Conservation (phyloP, 2,329 filamentous ascomycete genomes). For the Penicillium verrucosum region DNA sequence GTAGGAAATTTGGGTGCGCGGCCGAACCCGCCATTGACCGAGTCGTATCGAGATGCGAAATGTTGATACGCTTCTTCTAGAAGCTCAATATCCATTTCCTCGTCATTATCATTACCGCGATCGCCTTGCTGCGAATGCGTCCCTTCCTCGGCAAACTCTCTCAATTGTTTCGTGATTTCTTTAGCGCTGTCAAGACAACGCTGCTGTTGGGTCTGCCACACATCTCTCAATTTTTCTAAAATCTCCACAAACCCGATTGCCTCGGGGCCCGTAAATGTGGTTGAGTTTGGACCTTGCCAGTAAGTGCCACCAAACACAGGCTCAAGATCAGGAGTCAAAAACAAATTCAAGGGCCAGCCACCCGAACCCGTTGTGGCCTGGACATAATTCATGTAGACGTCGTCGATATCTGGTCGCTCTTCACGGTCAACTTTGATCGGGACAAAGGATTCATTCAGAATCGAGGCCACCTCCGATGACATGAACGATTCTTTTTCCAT, state of each 20-base stretch:
- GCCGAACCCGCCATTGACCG: slow-evolving; percentile 74
- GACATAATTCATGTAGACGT: slow-evolving; percentile 97
- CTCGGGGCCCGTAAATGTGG: slow-evolving; percentile 48
- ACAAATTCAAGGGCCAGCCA: slow-evolving; percentile 96
- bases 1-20: slow-evolving; percentile 84
- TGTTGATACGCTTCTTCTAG: slow-evolving; percentile 84
- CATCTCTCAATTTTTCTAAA: slow-evolving; percentile 67
- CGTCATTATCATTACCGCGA: slow-evolving; percentile 53
- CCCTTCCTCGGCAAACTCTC: slow-evolving; percentile 85
- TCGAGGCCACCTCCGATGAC: slow-evolving; percentile 71
- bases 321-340: slow-evolving; percentile 86
- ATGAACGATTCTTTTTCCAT: slow-evolving; percentile 92
- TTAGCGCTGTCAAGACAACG: slow-evolving; percentile 78
- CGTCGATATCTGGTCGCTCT: slow-evolving; percentile 88
- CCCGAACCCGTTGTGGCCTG: slow-evolving; percentile 86
- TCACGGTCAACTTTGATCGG: slow-evolving; percentile 92
- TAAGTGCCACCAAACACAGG: slow-evolving; percentile 96
- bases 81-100: slow-evolving; percentile 81
- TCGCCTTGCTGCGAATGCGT: slow-evolving; percentile 51
- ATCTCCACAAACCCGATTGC: slow-evolving; percentile 80
- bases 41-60: slow-evolving; percentile 77
- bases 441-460: slow-evolving; percentile 84
- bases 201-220: slow-evolving; percentile 82
- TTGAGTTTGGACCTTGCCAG: slow-evolving; percentile 76
- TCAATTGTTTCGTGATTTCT: slow-evolving; percentile 75